Evolutionary conservation across 768 basidiomycete genomes (phyloP), one percentile per base, ranked within the genome.

Genomic region (Collybiopsis luxurians): DNA sequence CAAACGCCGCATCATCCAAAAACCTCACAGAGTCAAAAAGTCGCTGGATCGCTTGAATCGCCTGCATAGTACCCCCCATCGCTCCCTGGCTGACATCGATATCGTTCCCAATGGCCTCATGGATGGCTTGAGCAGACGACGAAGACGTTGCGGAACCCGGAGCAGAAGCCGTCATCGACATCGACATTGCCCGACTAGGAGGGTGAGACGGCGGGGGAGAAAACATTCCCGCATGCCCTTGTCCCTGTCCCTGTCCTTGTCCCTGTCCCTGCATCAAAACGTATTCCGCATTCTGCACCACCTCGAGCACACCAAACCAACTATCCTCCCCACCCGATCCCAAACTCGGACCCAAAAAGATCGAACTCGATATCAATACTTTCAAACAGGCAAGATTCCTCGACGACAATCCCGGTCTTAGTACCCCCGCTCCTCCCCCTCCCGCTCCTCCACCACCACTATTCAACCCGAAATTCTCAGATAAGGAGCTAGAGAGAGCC

Each of bases 271-370:
- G 85, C 9, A 82, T 83, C 19, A 98, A 75, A 19, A 99, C 90
- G 63, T 94, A 94, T 64, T 96, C 95, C 6, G 96, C 95, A 61
- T 95, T 98, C 72, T 98, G 96, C 23, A 98, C 72, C 1, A 89
- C 85, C 65, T 98, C 95, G 52, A 98, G 76, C 9, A 98, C 82
- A 44, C 87, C 80, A 68, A 92, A 96, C 96, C 96, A 98, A 58
- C 89, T 92, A 57, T 86, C 81, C 10, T 34, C 31, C 31, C 31
- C 31, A 34, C 31, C 31, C 5, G 31, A 34, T n/a, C 87, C 93
- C 5, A 97, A 79, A 56, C 87, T 89, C 0, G 90, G 91, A n/a
- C 92, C 90, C 9, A 98, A 78, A 67, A 90, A 90, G 26, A 92
- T 72, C 1, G 90, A 86, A 59, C 87, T 87, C 0, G 83, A 78